A percentile compares a stretch with the other conserved stretches of the same genome.
These are phyloP conservation scores for Chiua virens DNA, from an alignment of 768 basidiomycete genomes.

Conservation along the genomic window DNA sequence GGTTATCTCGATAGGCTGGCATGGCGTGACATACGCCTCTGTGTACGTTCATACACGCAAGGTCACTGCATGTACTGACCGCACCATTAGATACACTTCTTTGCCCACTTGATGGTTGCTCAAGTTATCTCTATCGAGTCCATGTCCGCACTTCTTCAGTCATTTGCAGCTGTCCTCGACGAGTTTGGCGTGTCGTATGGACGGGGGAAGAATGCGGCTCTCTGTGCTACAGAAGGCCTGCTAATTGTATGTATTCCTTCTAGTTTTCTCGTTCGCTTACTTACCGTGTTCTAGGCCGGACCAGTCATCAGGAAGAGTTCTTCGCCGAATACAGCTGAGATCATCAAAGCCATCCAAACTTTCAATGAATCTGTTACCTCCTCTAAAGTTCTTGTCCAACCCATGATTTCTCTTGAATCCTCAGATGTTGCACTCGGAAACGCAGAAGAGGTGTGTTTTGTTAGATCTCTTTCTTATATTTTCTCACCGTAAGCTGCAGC, in stretches of 20 bases:
- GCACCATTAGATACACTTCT: constrained; percentile 77
- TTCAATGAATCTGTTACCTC: constrained; percentile 63
- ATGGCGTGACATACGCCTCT: constrained; percentile 88
- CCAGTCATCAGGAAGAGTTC: constrained; percentile 60
- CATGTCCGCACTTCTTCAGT: constrained; percentile 76
- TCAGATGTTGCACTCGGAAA: constrained; percentile 45
- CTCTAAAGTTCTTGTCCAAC: constrained; percentile 66
- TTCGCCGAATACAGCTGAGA: constrained; percentile 57
- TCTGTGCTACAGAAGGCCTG: constrained; percentile 80
- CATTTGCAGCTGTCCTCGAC: constrained; percentile 83
- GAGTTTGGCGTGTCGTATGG: constrained; percentile 87
- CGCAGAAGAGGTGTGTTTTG: constrained; percentile 56
- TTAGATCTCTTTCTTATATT: neutral
- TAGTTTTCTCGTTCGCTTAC: neutral
- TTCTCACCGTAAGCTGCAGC: constrained; percentile 39
- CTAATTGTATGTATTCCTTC: constrained; percentile 56
- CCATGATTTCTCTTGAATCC: constrained; percentile 50
- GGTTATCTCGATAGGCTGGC: constrained; percentile 83
- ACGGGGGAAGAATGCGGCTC: constrained; percentile 77
- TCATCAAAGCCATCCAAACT: constrained; percentile 69
- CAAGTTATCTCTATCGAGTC: constrained; percentile 75
- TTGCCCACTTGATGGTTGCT: constrained; percentile 82
- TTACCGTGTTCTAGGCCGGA: constrained; percentile 53
- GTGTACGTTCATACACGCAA: constrained; percentile 51
- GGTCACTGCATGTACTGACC: constrained; percentile 1